Conservation (phyloP, 768 basidiomycete genomes). For the Pleurotus ostreatus region DNA sequence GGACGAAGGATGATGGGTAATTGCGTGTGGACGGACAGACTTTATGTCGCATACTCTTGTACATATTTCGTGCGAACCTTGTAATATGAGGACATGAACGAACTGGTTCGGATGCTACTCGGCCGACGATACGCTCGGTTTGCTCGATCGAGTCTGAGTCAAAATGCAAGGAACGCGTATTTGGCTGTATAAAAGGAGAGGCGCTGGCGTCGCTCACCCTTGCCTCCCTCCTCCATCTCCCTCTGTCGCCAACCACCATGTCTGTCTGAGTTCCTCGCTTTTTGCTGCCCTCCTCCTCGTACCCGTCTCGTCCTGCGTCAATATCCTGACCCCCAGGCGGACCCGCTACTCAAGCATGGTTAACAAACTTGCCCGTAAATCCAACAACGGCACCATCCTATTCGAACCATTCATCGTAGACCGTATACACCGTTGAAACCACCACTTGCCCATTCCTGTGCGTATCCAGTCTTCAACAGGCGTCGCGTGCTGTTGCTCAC, state of each 20-base stretch:
- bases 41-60: neutral
- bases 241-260: slow-evolving; percentile 32
- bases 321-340: slow-evolving; percentile 36
- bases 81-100: neutral
- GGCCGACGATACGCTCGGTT: slow-evolving; percentile 11
- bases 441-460: slow-evolving; percentile 20
- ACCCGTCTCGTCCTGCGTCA: slow-evolving; percentile 29
- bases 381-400: slow-evolving; percentile 82
- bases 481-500: neutral
- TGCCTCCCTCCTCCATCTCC: slow-evolving; percentile 14
- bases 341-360: slow-evolving; percentile 57
- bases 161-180: slow-evolving; percentile 9
- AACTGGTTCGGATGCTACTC: slow-evolving; percentile 10
- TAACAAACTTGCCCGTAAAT: slow-evolving; percentile 76
- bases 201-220: slow-evolving; percentile 15
- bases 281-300: slow-evolving; percentile 23
- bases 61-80: slow-evolving; percentile 5
- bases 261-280: slow-evolving; percentile 28
- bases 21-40: slow-evolving; percentile 2
- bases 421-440: slow-evolving; percentile 67
- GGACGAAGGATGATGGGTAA: slow-evolving; percentile 62
- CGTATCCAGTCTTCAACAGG: too few relatives aligned
- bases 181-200: slow-evolving; percentile 19
- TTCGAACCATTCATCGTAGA: slow-evolving; percentile 87
- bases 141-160: slow-evolving; percentile 17